Conservation (phyloP, 257 asterid species). For the Striga asiatica region DNA sequence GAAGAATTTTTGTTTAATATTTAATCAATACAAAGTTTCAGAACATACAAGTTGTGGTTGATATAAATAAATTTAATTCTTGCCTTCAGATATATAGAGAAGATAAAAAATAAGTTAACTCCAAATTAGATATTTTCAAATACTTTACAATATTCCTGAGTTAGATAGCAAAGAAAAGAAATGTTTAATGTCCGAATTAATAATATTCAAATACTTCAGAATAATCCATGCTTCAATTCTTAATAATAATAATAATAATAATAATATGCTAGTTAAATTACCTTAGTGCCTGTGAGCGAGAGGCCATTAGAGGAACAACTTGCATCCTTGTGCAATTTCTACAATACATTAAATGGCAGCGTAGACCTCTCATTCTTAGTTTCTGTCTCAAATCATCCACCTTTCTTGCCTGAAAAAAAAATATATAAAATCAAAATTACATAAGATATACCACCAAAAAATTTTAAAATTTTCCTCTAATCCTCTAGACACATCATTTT, state of each 20-base stretch:
- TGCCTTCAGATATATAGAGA: no score
- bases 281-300: conserved; percentile 93
- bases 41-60: no score
- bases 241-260: no score
- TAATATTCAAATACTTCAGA: background rate
- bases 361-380: conserved; percentile 82
- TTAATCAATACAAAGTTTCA: no score
- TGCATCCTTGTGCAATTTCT: conserved; percentile 80
- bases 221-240: background rate
- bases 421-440: background rate
- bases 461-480: background rate
- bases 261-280: conserved; percentile 4
- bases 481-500: no score
- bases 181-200: no score
- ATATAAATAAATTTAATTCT: no score
- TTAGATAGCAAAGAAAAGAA: no score
- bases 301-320: conserved; percentile 75
- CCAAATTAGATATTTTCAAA: no score
- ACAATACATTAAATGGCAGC: conserved; percentile 83
- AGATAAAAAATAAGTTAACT: no score
- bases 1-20: no score
- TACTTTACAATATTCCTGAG: no score
- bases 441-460: background rate
- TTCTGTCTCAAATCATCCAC: conserved; percentile 82
- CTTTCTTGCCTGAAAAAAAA: conserved; percentile 48